These are phyloP conservation scores for Hypoxylon crocopeplum DNA, from an alignment of 495 filamentous ascomycete species.

Conservation along the genomic window DNA sequence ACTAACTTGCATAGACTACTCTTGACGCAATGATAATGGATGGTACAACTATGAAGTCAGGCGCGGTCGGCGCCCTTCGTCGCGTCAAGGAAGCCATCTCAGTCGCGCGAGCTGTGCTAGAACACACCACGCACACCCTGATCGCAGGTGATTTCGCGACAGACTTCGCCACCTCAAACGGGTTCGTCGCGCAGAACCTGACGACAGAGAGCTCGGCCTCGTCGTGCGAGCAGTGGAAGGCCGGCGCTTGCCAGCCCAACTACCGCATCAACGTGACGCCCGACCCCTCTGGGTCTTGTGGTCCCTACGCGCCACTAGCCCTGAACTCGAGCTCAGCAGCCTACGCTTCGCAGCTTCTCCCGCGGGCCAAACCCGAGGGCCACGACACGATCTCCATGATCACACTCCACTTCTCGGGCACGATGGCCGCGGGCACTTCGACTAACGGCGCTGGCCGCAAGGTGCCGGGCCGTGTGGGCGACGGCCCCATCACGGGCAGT, in stretches of 20 bases:
- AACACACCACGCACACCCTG: conserved; percentile 54
- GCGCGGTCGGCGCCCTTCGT: conserved; percentile 54
- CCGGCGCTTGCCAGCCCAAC: conserved; percentile 46
- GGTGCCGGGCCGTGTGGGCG: conserved; percentile 55
- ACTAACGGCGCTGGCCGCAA: conserved; percentile 58
- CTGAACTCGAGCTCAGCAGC: conserved; percentile 1
- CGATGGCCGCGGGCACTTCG: conserved; percentile 56
- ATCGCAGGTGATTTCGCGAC: conserved; percentile 55
- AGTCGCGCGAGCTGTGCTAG: conserved; percentile 54
- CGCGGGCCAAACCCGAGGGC: conserved; percentile 8
- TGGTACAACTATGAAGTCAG: conserved; percentile 52
- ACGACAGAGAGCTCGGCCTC: conserved; percentile 43
- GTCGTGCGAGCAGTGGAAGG: conserved; percentile 48
- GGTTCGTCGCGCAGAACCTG: conserved; percentile 49
- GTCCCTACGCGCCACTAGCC: conserved; percentile 46
- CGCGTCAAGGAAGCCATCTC: conserved; percentile 50
- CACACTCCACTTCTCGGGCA: conserved; percentile 42
- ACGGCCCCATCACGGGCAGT: conserved; percentile 56
- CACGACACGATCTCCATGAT: conserved; percentile 60
- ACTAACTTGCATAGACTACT: conserved; percentile 42
- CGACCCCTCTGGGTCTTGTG: conserved; percentile 45
- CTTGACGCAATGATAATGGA: conserved; percentile 57
- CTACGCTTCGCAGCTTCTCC: neutral
- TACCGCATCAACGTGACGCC: conserved; percentile 50
- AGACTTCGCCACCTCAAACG: conserved; percentile 52